A percentile compares a stretch with the other conserved stretches of the same genome.
Conservation (phyloP, 768 basidiomycete species). For the Mrakia blollopis region DNA sequence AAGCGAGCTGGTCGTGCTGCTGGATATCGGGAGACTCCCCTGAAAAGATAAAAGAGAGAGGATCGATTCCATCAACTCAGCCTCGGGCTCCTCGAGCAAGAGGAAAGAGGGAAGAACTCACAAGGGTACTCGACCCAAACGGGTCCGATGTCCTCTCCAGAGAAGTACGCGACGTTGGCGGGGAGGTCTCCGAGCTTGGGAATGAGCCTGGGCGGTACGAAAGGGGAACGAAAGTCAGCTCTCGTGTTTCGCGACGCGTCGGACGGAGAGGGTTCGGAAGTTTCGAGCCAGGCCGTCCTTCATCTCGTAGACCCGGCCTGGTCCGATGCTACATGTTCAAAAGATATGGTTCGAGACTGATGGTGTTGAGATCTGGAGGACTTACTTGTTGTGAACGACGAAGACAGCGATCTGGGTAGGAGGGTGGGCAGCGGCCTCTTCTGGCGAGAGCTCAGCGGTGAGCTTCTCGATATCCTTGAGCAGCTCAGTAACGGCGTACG, state of each 20-base stretch:
- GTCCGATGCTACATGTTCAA: no score
- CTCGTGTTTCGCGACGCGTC: neutral
- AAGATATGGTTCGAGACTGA: no score
- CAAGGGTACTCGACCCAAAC: conserved; percentile 48
- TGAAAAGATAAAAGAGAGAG: neutral
- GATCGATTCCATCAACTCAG: neutral
- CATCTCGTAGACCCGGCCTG: no score
- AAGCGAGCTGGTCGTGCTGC: conserved; percentile 21
- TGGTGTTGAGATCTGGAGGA: no score
- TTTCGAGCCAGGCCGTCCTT: no score
- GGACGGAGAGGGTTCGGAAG: neutral
- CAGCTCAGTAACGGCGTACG: conserved; percentile 81
- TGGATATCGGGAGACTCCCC: conserved; percentile 10
- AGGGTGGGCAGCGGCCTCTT: conserved; percentile 38
- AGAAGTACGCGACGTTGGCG: conserved; percentile 63
- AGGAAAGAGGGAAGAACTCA: conserved; percentile 24
- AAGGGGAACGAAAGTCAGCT: conserved; percentile 54
- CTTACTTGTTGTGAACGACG: conserved; percentile 55
- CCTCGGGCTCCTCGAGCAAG: neutral
- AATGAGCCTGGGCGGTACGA: conserved; percentile 70
- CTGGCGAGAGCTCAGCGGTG: conserved; percentile 24
- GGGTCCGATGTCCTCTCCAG: conserved; percentile 60
- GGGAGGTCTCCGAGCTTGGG: conserved; percentile 73
- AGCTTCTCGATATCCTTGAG: conserved; percentile 64
- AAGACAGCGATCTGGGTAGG: conserved; percentile 71